phyloP scores from a whole-genome alignment of 176 grass and related monocot genomes.

The Eremochloa ophiuroides region DNA sequence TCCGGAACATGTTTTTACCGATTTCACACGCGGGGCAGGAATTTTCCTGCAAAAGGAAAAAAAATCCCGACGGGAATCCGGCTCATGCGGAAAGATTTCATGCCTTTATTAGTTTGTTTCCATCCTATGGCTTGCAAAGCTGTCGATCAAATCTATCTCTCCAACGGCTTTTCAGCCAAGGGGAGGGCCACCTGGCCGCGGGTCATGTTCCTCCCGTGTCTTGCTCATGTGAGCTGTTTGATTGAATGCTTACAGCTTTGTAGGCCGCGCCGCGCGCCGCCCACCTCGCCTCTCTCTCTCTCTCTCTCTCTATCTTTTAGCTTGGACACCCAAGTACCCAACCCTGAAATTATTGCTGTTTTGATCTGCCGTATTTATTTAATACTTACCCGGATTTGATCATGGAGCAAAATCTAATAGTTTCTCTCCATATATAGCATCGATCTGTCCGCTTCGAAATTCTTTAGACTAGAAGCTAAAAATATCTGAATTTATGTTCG shows the following conservation, averaged over 20 bases:
- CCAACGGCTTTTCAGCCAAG: neutral
- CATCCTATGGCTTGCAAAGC: too few species aligned
- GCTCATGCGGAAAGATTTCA: neutral
- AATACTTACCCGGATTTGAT: neutral
- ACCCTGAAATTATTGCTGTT: too few species aligned
- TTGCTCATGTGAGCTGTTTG: neutral
- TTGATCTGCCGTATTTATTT: slow-evolving; percentile 10
- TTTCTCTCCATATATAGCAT: too few species aligned
- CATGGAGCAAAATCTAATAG: neutral
- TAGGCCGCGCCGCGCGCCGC: too few species aligned
- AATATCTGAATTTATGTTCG: too few species aligned
- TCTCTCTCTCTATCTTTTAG: too few species aligned
- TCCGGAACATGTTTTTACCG: neutral
- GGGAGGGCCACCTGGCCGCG: neutral
- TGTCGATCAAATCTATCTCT: too few species aligned
- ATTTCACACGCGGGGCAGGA: neutral
- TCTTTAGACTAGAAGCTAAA: too few species aligned
- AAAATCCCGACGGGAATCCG: neutral
- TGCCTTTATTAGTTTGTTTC: neutral
- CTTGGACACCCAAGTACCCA: too few species aligned
- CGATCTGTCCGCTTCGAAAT: too few species aligned
- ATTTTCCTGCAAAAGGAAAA: too few species aligned
- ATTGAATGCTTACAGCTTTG: neutral
- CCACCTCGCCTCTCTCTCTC: too few species aligned
- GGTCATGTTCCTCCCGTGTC: slow-evolving; percentile 19